Evolutionary conservation across 83 land plant genomes (phyloP).

Genomic region (Diphasiastrum complanatum): DNA sequence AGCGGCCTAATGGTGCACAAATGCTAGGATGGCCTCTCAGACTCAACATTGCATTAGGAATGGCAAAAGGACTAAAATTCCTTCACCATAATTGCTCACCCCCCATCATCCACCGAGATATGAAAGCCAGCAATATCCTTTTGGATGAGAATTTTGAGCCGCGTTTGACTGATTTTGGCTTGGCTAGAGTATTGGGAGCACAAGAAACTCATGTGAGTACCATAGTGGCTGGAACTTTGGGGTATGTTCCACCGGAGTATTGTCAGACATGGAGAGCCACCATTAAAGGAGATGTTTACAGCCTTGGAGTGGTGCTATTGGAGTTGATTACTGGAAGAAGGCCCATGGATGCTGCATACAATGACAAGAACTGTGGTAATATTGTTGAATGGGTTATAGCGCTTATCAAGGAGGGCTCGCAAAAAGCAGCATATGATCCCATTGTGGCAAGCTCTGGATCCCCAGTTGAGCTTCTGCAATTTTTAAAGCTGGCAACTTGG

Average conservation of each 20-base stretch:
- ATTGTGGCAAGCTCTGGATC: not conserved
- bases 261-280: too few relatives aligned
- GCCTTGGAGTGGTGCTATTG: too few relatives aligned
- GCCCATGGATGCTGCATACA: too few relatives aligned
- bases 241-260: too few relatives aligned
- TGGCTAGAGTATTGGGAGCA: conserved; percentile 11
- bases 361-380: too few relatives aligned
- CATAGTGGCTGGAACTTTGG: too few relatives aligned
- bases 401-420: not conserved
- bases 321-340: too few relatives aligned
- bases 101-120: conserved; percentile 11
- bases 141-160: too few relatives aligned
- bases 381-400: not conserved
- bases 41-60: conserved; percentile 8
- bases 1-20: conserved; percentile 4
- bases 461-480: conserved; percentile 5
- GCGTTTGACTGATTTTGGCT: conserved; percentile 6
- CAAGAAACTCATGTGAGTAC: too few relatives aligned
- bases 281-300: too few relatives aligned
- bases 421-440: not conserved
- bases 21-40: conserved; percentile 1
- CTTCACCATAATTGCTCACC: conserved; percentile 16
- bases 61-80: conserved; percentile 11
- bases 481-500: too few relatives aligned
- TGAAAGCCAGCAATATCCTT: too few relatives aligned